phyloP scores from a whole-genome alignment of 2,329 filamentous ascomycete species.

The Fusarium sp. region DNA sequence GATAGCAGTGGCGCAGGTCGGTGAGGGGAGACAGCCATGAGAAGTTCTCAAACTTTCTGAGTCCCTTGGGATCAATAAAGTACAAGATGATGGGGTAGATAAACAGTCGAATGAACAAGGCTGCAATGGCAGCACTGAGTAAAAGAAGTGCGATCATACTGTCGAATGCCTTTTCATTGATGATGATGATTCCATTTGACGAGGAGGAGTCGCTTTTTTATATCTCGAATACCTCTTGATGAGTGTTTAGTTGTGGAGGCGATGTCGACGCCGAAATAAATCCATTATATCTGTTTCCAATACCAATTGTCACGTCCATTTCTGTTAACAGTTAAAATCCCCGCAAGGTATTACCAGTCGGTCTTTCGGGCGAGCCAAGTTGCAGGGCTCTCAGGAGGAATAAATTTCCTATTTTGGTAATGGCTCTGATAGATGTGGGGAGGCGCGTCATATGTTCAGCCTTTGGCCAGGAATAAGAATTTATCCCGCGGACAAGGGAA shows the following conservation, averaged over 20 bases:
- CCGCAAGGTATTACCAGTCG: no score
- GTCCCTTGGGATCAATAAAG: constrained; percentile 52
- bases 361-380: no score
- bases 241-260: no score
- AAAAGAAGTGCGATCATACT: constrained; percentile 14
- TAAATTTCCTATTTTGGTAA: not conserved
- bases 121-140: constrained; percentile 7
- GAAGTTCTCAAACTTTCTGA: constrained; percentile 39
- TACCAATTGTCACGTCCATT: fast-evolving
- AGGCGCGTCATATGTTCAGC: no score
- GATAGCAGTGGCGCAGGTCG: constrained; percentile 35
- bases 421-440: not conserved
- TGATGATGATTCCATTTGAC: no score
- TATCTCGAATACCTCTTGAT: no score
- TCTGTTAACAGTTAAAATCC: no score
- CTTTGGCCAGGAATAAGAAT: no score
- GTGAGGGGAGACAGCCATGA: constrained; percentile 38
- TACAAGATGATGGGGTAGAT: constrained; percentile 35
- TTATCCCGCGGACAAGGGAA: not conserved
- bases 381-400: not conserved
- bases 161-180: no score
- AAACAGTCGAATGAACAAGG: constrained; percentile 24
- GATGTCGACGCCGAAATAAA: no score
- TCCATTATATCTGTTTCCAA: no score
- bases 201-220: no score